Evolutionary conservation across 164 flowering plant species (phyloP).

Genomic region (Piper longum): DNA sequence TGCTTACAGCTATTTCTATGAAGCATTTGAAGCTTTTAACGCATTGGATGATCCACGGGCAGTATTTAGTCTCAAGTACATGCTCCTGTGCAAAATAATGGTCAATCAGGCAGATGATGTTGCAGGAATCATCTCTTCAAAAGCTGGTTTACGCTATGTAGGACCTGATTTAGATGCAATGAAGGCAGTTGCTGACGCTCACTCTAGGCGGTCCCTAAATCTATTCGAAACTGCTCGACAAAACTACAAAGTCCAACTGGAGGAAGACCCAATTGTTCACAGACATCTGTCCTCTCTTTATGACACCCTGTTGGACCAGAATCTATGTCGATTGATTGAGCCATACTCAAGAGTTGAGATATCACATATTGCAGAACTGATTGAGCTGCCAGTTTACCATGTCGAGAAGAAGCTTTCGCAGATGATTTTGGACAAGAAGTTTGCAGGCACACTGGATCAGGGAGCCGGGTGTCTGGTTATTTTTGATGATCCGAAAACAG

Average conservation of each 20-base stretch:
- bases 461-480: conserved; percentile 53
- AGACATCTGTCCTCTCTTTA: conserved; percentile 24
- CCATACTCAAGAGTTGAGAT: conserved; percentile 59
- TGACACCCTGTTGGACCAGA: conserved; percentile 55
- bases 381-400: conserved; percentile 25
- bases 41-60: conserved; percentile 35
- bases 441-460: conserved; percentile 42
- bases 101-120: conserved; percentile 20
- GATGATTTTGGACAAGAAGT: conserved; percentile 19
- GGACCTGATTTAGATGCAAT: conserved; percentile 18
- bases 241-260: conserved; percentile 16
- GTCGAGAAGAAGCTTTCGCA: conserved; percentile 19
- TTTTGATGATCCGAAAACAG: conserved; percentile 35
- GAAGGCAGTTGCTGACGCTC: conserved; percentile 20
- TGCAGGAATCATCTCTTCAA: conserved; percentile 16
- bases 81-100: conserved; percentile 52
- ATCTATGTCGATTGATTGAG: conserved; percentile 50
- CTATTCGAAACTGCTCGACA: conserved; percentile 27
- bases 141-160: conserved; percentile 14
- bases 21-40: conserved; percentile 56
- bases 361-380: conserved; percentile 38
- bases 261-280: conserved; percentile 21
- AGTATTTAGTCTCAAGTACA: conserved; percentile 7
- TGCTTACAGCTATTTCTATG: conserved; percentile 58
- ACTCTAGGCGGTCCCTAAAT: conserved; percentile 41